These are phyloP conservation scores for Truncatella angustata DNA, from an alignment of 2,329 filamentous ascomycete species.

Conservation along the genomic window DNA sequence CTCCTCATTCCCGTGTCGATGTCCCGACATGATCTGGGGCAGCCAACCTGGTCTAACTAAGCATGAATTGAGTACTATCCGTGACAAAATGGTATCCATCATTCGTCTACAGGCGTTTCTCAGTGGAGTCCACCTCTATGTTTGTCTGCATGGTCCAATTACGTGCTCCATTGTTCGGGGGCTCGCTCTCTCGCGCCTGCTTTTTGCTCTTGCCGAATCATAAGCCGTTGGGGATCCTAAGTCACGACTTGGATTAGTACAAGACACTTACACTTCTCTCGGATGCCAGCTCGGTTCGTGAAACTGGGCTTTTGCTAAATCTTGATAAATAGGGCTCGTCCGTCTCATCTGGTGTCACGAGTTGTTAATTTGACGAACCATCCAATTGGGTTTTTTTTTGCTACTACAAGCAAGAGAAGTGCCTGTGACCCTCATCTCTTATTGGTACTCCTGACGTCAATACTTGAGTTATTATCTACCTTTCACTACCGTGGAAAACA, in stretches of 20 bases:
- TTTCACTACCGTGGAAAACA: constrained; percentile 7
- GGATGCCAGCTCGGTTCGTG: not conserved
- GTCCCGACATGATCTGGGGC: constrained; percentile 9
- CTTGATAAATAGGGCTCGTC: constrained; percentile 3
- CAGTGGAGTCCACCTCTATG: constrained; percentile 1
- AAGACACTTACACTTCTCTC: not conserved
- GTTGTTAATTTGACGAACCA: too few species aligned
- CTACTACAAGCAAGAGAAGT: not conserved
- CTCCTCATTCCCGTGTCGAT: constrained; percentile 9
- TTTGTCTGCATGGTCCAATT: not conserved
- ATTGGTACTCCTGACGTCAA: not conserved
- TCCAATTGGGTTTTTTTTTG: not conserved
- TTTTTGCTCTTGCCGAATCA: not conserved
- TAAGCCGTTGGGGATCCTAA: not conserved
- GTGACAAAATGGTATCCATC: constrained; percentile 1
- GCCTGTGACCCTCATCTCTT: not conserved
- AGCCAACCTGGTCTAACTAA: not conserved
- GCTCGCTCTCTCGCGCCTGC: not conserved
- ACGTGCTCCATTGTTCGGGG: not conserved
- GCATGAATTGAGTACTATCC: not conserved
- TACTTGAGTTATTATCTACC: not conserved
- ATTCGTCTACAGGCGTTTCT: not conserved
- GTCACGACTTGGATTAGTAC: not conserved
- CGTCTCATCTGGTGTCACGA: not conserved
- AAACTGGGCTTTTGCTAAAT: not conserved